Evolutionary conservation across 2,329 filamentous ascomycete genomes (phyloP), one percentile per base, ranked within the genome.

Genomic region (Dothiorella sarmentorum): DNA sequence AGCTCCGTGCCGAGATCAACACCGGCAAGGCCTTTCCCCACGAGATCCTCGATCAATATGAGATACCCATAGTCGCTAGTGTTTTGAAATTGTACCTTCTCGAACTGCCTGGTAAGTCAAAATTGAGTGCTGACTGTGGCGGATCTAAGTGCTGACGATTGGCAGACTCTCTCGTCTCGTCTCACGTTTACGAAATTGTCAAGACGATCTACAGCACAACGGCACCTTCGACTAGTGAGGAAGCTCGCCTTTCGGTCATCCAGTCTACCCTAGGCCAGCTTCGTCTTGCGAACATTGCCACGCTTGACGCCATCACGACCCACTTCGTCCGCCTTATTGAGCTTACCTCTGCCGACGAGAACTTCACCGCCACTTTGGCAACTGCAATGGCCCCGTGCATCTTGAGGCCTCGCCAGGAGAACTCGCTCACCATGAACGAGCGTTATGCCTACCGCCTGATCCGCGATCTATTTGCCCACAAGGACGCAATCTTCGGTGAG

Each of bases 291-390:
- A 99, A 99, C 73, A 99, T 99, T 73, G 94, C 94, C 47, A 97
- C 94, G n/a, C 85, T 99, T 61, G 94, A 99, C 73, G 94, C 94
- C 38, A 89, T 96, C 71, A 96, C 95, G 82, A 97, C 96, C 64
- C 94, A 99, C 76, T 97, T 99, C 73, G 97, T 93, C 37, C 89
- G 94, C 61, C 80, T 99, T 61, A 95, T 99, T 69, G 94, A 99
- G 73, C 82, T 99, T 63, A 99, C 94, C 2, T 97, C 93, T 13
- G 94, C 94, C 29, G 93, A 96, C 65, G 94, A 99, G 70, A 78
- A 85, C 42, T 99, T 96, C 70, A 77, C 96, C 59, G 72, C 86
- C 11, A 79, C 86, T 35, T 83, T 99, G 37, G 89, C 91, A 2
- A 85, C 85, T 24, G 78, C 80, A 5, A 80, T 99, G 43, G 89